These are phyloP conservation scores for Domatiomyces globalis DNA, from an alignment of 2,329 filamentous ascomycete genomes.

Conservation along the genomic window DNA sequence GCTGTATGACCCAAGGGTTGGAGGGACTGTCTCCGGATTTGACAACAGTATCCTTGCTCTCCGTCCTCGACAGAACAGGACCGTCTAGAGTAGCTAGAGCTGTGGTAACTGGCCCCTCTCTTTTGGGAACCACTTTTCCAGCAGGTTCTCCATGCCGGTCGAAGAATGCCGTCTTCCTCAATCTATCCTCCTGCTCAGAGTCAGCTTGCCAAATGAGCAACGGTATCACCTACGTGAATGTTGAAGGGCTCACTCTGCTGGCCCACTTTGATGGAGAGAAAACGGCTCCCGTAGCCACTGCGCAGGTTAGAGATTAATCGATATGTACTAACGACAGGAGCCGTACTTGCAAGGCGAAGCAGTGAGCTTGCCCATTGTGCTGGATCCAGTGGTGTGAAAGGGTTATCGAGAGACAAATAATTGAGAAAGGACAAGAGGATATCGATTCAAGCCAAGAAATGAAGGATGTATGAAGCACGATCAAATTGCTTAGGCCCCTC, in stretches of 20 bases:
- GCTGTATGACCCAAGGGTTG: neutral
- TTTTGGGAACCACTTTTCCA: neutral
- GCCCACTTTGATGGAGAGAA: conserved; percentile 13
- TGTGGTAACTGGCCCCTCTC: no score
- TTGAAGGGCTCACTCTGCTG: conserved; percentile 6
- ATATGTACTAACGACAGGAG: no score
- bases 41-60: neutral
- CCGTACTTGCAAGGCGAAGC: no score
- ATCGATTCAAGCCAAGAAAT: neutral
- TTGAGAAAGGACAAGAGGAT: neutral
- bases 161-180: conserved; percentile 14
- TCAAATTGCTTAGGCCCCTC: neutral
- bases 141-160: conserved; percentile 6
- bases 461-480: neutral
- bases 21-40: neutral
- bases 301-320: neutral
- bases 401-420: no score
- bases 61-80: neutral
- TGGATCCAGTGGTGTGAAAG: no score
- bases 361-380: no score
- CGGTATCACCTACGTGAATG: conserved; percentile 5
- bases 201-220: no score
- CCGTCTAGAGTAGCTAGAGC: neutral
- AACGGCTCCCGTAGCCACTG: conserved; percentile 5
- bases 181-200: neutral